Evolutionary conservation across 495 filamentous ascomycete genomes (phyloP).

Genomic region (Cenococcum geophilum): DNA sequence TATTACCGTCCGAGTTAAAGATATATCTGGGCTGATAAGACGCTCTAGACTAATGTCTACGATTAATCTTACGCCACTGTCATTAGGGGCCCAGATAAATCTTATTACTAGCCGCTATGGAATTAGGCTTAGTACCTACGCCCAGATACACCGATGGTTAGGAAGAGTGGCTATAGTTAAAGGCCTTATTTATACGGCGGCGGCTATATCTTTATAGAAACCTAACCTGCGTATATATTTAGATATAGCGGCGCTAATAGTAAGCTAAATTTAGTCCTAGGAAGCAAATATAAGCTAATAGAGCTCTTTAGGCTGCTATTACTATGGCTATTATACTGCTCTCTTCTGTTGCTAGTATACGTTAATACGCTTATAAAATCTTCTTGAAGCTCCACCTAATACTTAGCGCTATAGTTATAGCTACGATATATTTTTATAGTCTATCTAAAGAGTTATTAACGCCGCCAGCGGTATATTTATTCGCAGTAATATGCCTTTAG

Average conservation of each 20-base stretch:
- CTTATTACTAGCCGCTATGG: not conserved
- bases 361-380: not conserved
- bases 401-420: not conserved
- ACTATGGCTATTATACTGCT: not conserved
- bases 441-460: not conserved
- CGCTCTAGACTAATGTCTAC: not conserved
- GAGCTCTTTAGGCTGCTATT: not conserved
- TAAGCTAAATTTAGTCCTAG: not conserved
- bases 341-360: not conserved
- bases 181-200: not conserved
- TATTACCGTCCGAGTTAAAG: not conserved
- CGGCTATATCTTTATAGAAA: not conserved
- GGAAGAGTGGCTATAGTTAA: conserved; percentile 2
- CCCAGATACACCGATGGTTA: conserved; percentile 2
- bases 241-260: not conserved
- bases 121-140: not conserved
- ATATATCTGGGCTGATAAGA: not conserved
- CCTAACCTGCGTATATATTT: not conserved
- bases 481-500: not conserved
- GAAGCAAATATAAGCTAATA: not conserved
- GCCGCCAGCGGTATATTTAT: not conserved
- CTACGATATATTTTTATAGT: not conserved
- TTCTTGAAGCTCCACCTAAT: conserved; percentile 7
- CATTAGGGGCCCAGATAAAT: not conserved
- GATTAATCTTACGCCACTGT: not conserved